These are phyloP conservation scores for Solanum tarapatanum DNA, from an alignment of 257 asterid genomes.

Conservation along the genomic window DNA sequence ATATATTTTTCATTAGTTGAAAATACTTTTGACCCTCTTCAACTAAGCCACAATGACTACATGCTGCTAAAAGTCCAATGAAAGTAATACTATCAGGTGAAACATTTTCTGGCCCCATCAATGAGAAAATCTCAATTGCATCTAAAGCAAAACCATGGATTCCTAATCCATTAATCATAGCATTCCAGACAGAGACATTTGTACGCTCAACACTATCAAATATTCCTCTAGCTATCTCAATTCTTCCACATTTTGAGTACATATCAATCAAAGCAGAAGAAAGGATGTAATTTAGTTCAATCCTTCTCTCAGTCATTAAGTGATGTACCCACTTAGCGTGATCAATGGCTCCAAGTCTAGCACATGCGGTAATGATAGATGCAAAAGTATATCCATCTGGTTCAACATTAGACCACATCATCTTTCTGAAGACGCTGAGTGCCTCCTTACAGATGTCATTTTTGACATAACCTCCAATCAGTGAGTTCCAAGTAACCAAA, in stretches of 20 bases:
- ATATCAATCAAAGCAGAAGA: conserved; percentile 69
- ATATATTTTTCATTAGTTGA: conserved; percentile 38
- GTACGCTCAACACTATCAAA: conserved; percentile 24
- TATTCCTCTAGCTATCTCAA: conserved; percentile 43
- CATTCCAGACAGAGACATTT: conserved; percentile 62
- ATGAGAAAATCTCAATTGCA: conserved; percentile 36
- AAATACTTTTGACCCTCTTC: conserved; percentile 51
- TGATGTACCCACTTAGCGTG: conserved; percentile 66
- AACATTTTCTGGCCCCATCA: conserved; percentile 34
- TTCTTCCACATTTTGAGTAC: conserved; percentile 78
- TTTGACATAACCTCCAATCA: conserved; percentile 57
- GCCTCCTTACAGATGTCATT: conserved; percentile 39
- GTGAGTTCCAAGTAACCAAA: conserved; percentile 71
- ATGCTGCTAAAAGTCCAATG: conserved; percentile 55
- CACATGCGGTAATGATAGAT: conserved; percentile 53
- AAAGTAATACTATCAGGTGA: conserved; percentile 57
- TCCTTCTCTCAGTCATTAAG: conserved; percentile 40
- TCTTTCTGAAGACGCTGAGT: conserved; percentile 36
- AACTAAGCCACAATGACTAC: conserved; percentile 62
- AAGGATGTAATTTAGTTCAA: conserved; percentile 46
- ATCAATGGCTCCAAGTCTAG: conserved; percentile 56
- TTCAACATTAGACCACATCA: conserved; percentile 33
- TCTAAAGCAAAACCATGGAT: conserved; percentile 60
- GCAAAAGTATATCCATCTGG: conserved; percentile 69
- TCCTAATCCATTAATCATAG: conserved; percentile 63